These are phyloP conservation scores for Plasmodium falciparum DNA, from an alignment of 169 alveolate genomes.

Conservation along the genomic window DNA sequence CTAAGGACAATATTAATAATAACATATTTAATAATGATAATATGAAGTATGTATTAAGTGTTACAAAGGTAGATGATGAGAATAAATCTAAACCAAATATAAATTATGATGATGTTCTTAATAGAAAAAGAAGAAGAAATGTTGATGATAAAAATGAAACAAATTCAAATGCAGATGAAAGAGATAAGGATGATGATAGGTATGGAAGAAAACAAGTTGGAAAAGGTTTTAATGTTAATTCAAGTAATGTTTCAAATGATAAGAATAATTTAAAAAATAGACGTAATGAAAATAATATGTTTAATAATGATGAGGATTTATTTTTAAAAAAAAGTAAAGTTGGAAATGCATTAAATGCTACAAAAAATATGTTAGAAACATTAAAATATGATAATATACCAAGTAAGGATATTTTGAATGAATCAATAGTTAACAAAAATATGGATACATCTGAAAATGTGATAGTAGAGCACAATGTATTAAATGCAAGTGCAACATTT, in stretches of 20 bases:
- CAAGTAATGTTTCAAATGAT: neutral
- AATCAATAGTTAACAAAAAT: constrained; percentile 8
- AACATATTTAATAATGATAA: too few species aligned
- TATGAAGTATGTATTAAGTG: too few species aligned
- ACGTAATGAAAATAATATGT: neutral
- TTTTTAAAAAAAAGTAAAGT: constrained; percentile 66
- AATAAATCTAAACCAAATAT: constrained; percentile 2
- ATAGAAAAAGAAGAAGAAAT: constrained; percentile 63
- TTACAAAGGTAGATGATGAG: neutral
- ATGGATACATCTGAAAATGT: constrained; percentile 5
- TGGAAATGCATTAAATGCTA: constrained; percentile 34
- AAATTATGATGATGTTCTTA: constrained; percentile 66
- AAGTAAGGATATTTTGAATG: constrained; percentile 28
- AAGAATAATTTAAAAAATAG: neutral
- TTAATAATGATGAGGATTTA: constrained; percentile 9
- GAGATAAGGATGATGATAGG: constrained; percentile 14
- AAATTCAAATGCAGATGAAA: neutral
- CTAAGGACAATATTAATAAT: too few species aligned
- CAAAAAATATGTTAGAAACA: constrained; percentile 51
- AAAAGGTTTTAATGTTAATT: neutral
- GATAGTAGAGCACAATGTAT: constrained; percentile 4
- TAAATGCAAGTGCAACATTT: neutral
- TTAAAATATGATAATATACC: constrained; percentile 47
- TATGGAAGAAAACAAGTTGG: constrained; percentile 2
- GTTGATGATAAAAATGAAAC: constrained; percentile 10